Base-by-base conservation (phyloP, 2,329 filamentous ascomycete species). In the Colletotrichum camelliae region DNA sequence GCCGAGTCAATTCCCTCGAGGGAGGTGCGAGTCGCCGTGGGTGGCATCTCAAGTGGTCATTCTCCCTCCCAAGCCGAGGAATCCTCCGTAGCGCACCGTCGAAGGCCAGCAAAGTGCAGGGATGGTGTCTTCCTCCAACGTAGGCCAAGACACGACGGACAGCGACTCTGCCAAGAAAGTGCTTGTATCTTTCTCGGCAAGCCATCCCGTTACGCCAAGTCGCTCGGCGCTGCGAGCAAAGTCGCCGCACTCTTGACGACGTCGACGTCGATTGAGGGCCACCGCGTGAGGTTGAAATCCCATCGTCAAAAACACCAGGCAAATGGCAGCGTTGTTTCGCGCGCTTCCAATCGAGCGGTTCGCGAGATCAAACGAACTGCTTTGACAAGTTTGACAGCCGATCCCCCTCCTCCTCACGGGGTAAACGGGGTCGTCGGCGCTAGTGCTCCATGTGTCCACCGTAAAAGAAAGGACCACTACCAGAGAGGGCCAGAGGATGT, bases 141-240 rank as follows among this genome's bases (percentile, higher is more conserved):
- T 65, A 65, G 24, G 74, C 74, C 74, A 76, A 76, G 74, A 76
- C 65, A 12, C 70, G 61, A 74, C 74, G 58, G 70, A 35, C 57
- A 37, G 73, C 65, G 57, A 66, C 37, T 76, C 52, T 76, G 74
- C 74, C 70, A 76, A 76, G 74, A 76, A 74, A 76, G 74, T 69
- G 74, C 74, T 76, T 76, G 74, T 76, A 31, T 74, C 35, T 64
- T 35, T 58, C 74, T 74, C 74, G 70, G 74, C 70, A 76, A 76
- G 74, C 74, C 74, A 74, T 69, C 74, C 74, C 74, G 74, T 60
- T 64, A 33, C 65, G 74, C 74, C 74, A 76, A 76, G 74, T 68
- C 35, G 70, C 74, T 76, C 64, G 74, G 74, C 74, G 65, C 74
- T 76, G 74, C 74, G 70, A 74, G 70, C n/a, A 5, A 72, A 66